Conservation (phyloP, 352 stramenopile species). For the Halophytophthora batemanensis region DNA sequence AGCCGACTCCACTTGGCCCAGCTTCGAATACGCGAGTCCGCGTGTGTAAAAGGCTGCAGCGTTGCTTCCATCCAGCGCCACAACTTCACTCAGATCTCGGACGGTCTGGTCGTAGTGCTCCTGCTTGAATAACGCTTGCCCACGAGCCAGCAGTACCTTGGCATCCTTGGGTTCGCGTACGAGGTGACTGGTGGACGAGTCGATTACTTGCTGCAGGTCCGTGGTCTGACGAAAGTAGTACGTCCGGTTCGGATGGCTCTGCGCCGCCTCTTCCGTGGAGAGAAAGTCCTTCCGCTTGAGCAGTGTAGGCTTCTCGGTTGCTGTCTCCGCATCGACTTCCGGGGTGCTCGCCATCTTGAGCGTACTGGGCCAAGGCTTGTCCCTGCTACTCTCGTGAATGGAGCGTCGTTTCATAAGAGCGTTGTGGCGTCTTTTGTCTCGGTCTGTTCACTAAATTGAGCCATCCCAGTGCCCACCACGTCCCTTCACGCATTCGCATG, state of each 20-base stretch:
- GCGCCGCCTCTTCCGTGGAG: conserved; percentile 53
- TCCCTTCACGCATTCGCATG: too few species aligned
- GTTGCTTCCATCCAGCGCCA: conserved; percentile 45
- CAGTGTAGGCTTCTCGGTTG: conserved; percentile 27
- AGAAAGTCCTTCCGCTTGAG: conserved; percentile 84
- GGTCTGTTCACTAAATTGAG: too few species aligned
- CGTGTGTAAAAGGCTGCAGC: conserved; percentile 66
- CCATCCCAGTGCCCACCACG: too few species aligned
- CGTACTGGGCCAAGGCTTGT: conserved; percentile 2
- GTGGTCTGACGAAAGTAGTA: conserved; percentile 77
- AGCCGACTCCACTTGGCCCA: conserved; percentile 65
- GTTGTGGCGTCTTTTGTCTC: too few species aligned
- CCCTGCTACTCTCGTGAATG: background rate
- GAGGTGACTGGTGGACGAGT: conserved; percentile 68
- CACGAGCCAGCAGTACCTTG: conserved; percentile 71
- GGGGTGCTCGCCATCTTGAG: conserved; percentile 33
- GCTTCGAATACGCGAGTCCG: conserved; percentile 64
- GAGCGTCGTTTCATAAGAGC: conserved; percentile 14
- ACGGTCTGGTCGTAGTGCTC: conserved; percentile 47
- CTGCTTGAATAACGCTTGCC: conserved; percentile 80
- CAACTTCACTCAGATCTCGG: conserved; percentile 48
- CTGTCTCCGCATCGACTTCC: conserved; percentile 27
- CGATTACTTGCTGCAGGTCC: conserved; percentile 75
- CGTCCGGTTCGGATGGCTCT: conserved; percentile 63
- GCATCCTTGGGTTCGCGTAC: conserved; percentile 49